Base-by-base conservation (phyloP, 2,329 filamentous ascomycete species). In the Cordyceps tenuipes region DNA sequence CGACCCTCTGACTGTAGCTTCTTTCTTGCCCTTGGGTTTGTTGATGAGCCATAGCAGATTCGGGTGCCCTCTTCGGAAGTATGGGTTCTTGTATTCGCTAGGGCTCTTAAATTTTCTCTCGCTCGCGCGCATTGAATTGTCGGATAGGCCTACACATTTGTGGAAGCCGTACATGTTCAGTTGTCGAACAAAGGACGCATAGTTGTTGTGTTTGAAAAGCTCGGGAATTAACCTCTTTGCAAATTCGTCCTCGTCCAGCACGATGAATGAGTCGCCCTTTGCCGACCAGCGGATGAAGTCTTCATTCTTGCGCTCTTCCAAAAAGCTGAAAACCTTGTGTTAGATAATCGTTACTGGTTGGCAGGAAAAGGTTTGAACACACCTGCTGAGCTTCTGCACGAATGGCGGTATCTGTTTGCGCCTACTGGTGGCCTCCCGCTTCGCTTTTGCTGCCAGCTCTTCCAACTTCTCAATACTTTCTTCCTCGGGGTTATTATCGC, bases 121-220 rank as follows among this genome's bases (percentile, higher is more conserved):
- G 70, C 92, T 97, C 6, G 95, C 92, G 66, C 94, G 89, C 89
- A 99, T 95, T 0, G 92, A 97, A 70, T 97, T 97, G 73, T 99
- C 94, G 4, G 92, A 96, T 19, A 99, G 81, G 4, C 90, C 90
- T 4, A 94, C 90, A 47, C 90, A 88, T 78, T 99, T 99, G 79
- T 99, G 94, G 69, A 99, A 99, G 63, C 96, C 92, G 72, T 96
- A 97, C 80, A 97, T 97, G 74, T 97, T 96, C 64, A 97, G 81
- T 71, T 97, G 92, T 41, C 92, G 87, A 59, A 97, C 92, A 71
- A 97, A 97, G 65, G 92, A 96, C 51, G 92, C 92, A 74, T 97
- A 97, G 72, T 97, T 97, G 81, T 93, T 96, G 77, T 99, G 94
- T 75, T 99, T 99, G 82, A 99, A 99, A 63, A 97, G 86, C 73